These are phyloP conservation scores for Antrodiella citrinella DNA, from an alignment of 768 basidiomycete species.

Conservation along the genomic window DNA sequence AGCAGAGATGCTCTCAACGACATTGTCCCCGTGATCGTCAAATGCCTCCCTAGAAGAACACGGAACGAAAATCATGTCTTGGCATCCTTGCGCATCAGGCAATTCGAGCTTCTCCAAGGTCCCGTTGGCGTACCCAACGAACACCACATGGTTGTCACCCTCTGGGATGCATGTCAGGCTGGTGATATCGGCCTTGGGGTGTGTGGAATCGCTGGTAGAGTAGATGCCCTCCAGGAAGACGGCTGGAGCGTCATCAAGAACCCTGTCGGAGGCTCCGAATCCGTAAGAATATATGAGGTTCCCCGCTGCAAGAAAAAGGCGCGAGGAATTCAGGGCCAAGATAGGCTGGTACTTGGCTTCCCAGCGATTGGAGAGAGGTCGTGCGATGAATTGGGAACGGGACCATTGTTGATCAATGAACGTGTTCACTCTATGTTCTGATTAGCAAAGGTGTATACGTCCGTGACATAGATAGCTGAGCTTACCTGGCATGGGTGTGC, in stretches of 20 bases:
- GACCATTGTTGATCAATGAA: constrained; percentile 49
- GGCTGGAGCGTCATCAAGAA: constrained; percentile 10
- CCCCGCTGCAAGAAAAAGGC: constrained; percentile 57
- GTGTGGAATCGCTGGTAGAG: constrained; percentile 15
- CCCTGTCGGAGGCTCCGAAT: constrained; percentile 25
- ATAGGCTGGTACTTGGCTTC: constrained; percentile 44
- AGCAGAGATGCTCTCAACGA: constrained; percentile 50
- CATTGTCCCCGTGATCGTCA: constrained; percentile 33
- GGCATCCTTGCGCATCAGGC: constrained; percentile 16
- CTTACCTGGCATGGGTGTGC: constrained; percentile 29
- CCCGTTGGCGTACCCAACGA: constrained; percentile 23
- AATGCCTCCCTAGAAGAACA: constrained; percentile 13
- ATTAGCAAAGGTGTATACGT: background rate
- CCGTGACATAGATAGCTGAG: background rate
- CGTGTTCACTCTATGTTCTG: constrained; percentile 34
- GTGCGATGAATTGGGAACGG: constrained; percentile 43
- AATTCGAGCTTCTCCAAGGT: constrained; percentile 34
- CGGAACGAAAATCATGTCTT: constrained; percentile 11
- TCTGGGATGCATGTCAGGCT: constrained; percentile 20
- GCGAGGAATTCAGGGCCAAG: constrained; percentile 44
- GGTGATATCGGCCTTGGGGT: constrained; percentile 24
- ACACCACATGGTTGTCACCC: constrained; percentile 19
- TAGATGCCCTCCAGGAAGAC: constrained; percentile 20
- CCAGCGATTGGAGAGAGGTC: constrained; percentile 59
- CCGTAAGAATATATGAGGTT: constrained; percentile 47